Base-by-base conservation (phyloP, 257 asterid species). In the Primulina tabacum region DNA sequence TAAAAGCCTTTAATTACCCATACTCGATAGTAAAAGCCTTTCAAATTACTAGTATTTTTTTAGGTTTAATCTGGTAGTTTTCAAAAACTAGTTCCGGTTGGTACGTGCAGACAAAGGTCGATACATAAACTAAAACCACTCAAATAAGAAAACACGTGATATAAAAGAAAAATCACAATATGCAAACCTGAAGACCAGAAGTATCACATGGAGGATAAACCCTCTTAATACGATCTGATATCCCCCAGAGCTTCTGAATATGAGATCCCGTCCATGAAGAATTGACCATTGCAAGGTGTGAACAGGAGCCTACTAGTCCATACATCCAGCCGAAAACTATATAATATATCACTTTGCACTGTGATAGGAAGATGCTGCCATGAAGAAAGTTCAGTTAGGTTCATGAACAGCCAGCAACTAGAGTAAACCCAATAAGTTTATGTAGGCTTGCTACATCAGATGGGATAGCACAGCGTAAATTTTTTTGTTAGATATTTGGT, bases 201-300 rank as follows among this genome's bases (percentile, higher is more conserved):
- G 96, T 88, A 75, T 93, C 96, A 78, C 99, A 93, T 57, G 97
- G 97, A 86, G 99, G 99, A 79, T 89, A 91, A 47, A 91, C 90
- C 62, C 84, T 82, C 82, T 81, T 87, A 65, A 84, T 88, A 60
- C 87, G 92, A 79, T 77, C 81, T 69, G 95, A 76, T 73, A 87
- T 91, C 28, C 96, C 94, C 97, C 99, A 94, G 67, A 91, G 88
- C 84, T 81, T 85, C 83, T 82, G 87, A 76, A 94, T 89, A 81
- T 94, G 97, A 76, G 95, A 86, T 60, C 78, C 80, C 24, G 97
- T 94, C 99, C 99, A 94, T 43, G 99, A 89, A 67, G 97, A 94
- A 75, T 94, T 94, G 34, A 94, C 97, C 96, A 94, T 91, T 8
- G 85, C 97, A 63, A 91, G 92, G 72, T 89, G 91, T 70, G 96